Base-by-base conservation (phyloP, 2,329 filamentous ascomycete genomes). In the Fusarium longipes region DNA sequence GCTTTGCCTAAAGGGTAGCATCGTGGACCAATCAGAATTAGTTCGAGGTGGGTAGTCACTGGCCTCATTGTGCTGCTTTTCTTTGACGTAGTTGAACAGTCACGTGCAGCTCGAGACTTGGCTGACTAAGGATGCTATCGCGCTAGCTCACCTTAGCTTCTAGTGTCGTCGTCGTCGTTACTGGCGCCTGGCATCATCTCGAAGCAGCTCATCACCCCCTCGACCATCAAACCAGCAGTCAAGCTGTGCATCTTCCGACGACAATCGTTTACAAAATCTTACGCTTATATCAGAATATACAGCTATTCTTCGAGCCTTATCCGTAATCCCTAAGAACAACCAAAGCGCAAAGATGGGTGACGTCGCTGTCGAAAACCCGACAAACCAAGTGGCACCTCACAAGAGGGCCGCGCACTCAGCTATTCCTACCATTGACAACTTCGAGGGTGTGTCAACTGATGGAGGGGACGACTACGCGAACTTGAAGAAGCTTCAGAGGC, bases 401-500 rank as follows among this genome's bases (percentile, higher is more conserved):
- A 94, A 91, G 84, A 96, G 93, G 84, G 84, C 89, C 76, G 86
- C 89, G 74, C 88, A 90, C 50, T 91, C 90, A 66, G 89, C 91
- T 75, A 96, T 97, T 81, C 92, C 93, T 38, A 95, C 92, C 80
- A 91, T 97, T 80, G 93, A 97, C 78, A 90, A 91, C 72, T 89
- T 97, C 68, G 95, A 97, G 80, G 93, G 93, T 63, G 84, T 93
- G 65, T 87, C 89, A 17, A 88, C 88, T 56, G 93, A 97, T 75
- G 90, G 89, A 48, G 92, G 89, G 70, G 95, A 98, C 79, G 95
- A 98, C 78, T 99, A 99, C 80, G 93, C 92, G 51, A 93, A 91
- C 38, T 86, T 98, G 80, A 99, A 99, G 86, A 96, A 96, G 84
- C 88, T 98, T 68, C 95, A 99, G 82, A 87, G 95, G 78, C 94